A percentile compares a stretch with the other conserved stretches of the same genome.
Conservation (phyloP, 2,329 filamentous ascomycete species). For the Fusarium pininemorale region DNA sequence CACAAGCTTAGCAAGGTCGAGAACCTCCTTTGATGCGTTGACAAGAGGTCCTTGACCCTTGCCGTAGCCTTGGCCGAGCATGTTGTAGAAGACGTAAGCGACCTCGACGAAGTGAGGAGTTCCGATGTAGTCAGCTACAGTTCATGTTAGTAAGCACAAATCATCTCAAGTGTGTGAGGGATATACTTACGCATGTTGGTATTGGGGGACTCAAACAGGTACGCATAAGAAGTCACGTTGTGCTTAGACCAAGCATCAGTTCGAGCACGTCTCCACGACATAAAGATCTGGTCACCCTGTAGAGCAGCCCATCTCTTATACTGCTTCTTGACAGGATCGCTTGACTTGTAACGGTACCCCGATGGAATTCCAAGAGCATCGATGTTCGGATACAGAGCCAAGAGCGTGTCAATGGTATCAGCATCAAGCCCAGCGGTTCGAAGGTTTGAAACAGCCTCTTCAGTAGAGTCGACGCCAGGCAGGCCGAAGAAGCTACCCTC, state of each 20-base stretch:
- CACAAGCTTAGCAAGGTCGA: slow-evolving; percentile 54
- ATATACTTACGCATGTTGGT: slow-evolving; percentile 14
- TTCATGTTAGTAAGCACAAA: not conserved
- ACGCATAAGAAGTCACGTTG: slow-evolving; percentile 62
- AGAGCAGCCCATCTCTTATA: slow-evolving; percentile 65
- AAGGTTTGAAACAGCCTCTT: slow-evolving; percentile 16
- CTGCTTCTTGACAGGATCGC: slow-evolving; percentile 42
- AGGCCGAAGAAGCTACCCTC: slow-evolving; percentile 68
- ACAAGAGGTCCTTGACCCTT: slow-evolving; percentile 47
- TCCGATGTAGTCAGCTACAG: slow-evolving; percentile 29
- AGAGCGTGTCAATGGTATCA: slow-evolving; percentile 15
- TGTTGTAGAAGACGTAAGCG: slow-evolving; percentile 61
- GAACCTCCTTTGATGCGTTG: slow-evolving; percentile 49
- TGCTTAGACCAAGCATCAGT: slow-evolving; percentile 61
- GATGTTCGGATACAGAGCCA: slow-evolving; percentile 35
- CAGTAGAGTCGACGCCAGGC: slow-evolving; percentile 48
- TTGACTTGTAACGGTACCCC: slow-evolving; percentile 16
- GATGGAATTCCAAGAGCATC: slow-evolving; percentile 33
- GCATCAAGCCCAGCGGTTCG: slow-evolving; percentile 1
- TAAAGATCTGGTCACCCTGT: slow-evolving; percentile 62
- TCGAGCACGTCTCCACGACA: slow-evolving; percentile 62
- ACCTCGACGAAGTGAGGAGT: slow-evolving; percentile 45
- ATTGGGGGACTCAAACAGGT: slow-evolving; percentile 54
- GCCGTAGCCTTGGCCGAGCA: slow-evolving; percentile 50
- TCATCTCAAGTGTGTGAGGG: accelerated